Percentiles rank a stretch among this genome's conserved stretches.
Conservation (phyloP, 179 eudicot genomes). For the Beta lomatogona region DNA sequence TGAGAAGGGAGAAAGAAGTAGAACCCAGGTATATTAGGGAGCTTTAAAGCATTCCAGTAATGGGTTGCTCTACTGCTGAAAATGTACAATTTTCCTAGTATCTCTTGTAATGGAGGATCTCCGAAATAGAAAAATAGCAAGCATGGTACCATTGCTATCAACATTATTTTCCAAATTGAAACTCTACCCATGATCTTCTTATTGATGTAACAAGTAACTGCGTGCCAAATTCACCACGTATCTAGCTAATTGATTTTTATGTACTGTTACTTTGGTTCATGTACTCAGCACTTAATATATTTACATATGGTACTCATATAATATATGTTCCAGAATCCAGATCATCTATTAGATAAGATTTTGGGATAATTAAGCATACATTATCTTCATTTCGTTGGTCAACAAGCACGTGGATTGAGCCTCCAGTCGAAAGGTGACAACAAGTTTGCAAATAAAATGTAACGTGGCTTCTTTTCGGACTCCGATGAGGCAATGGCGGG, state of each 20-base stretch:
- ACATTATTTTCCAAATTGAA: neutral
- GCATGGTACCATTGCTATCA: neutral
- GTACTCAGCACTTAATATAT: no score
- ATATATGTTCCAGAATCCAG: no score
- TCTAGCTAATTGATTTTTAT: no score
- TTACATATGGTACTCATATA: no score
- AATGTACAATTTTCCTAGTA: neutral
- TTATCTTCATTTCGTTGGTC: no score
- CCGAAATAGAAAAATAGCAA: neutral
- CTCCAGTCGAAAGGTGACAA: no score
- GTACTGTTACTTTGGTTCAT: no score
- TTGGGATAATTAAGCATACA: no score
- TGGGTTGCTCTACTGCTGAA: neutral
- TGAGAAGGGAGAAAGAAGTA: constrained; percentile 5
- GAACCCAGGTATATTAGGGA: neutral
- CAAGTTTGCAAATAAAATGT: neutral
- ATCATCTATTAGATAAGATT: no score
- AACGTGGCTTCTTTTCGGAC: neutral
- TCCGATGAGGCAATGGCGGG: neutral
- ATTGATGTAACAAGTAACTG: no score
- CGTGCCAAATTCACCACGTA: no score
- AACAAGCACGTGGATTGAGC: no score
- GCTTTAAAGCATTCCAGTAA: constrained; percentile 7
- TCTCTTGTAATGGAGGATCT: constrained; percentile 6
- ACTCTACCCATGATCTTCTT: neutral